phyloP scores from a whole-genome alignment of 148 eudicot genomes.

The Fagopyrum tataricum region DNA sequence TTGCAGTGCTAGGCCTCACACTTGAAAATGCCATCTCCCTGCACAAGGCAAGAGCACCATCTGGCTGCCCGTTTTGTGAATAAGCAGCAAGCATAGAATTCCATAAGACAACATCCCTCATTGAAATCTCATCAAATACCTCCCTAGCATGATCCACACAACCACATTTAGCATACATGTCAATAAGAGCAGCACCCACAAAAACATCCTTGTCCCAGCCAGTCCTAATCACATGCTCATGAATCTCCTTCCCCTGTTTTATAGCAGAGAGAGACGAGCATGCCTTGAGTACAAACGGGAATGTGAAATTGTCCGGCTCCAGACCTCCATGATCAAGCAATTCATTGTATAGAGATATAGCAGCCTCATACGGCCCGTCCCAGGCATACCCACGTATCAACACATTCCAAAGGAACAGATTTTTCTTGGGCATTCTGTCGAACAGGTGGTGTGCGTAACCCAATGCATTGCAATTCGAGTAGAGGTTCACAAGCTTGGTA shows the following conservation, averaged over 20 bases:
- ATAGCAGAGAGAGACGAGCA: slow-evolving; percentile 53
- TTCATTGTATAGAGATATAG: slow-evolving; percentile 38
- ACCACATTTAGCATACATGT: slow-evolving; percentile 84
- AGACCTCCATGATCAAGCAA: slow-evolving; percentile 47
- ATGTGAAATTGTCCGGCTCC: slow-evolving; percentile 71
- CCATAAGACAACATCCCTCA: slow-evolving; percentile 73
- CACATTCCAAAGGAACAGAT: slow-evolving; percentile 73
- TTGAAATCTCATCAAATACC: slow-evolving; percentile 51
- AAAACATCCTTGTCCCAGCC: slow-evolving; percentile 75
- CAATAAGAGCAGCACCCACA: slow-evolving; percentile 76
- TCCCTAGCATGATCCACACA: slow-evolving; percentile 38
- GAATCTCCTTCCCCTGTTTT: slow-evolving; percentile 57
- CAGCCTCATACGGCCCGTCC: slow-evolving; percentile 68
- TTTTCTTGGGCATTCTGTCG: slow-evolving; percentile 59
- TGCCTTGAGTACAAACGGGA: slow-evolving; percentile 80
- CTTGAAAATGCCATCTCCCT: slow-evolving; percentile 45
- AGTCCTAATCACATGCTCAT: slow-evolving; percentile 39
- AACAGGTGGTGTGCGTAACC: slow-evolving; percentile 58
- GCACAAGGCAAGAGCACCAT: slow-evolving; percentile 52
- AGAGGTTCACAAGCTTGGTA: slow-evolving; percentile 63
- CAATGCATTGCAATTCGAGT: slow-evolving; percentile 43
- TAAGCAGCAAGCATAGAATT: slow-evolving; percentile 84
- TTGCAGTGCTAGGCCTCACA: slow-evolving; percentile 60
- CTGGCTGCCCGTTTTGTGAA: slow-evolving; percentile 68
- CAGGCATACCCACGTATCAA: slow-evolving; percentile 90